These are phyloP conservation scores for Urostyla sp. DNA, from an alignment of 73 alveolate species.

Conservation along the genomic window DNA sequence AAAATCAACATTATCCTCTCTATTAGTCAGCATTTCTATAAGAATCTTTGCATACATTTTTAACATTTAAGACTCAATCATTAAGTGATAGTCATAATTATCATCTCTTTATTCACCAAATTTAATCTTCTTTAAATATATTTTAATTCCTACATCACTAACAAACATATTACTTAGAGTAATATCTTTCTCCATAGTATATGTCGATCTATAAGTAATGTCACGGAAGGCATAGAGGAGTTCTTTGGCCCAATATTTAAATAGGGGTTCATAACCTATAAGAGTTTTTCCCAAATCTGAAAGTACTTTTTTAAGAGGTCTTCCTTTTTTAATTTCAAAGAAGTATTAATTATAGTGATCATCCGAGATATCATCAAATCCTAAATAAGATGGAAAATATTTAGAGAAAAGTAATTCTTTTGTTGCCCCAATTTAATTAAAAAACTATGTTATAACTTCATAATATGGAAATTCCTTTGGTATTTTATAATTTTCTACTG, in stretches of 20 bases:
- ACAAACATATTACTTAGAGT: conserved; percentile 52
- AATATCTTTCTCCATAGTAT: conserved; percentile 41
- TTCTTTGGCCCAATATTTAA: conserved; percentile 73
- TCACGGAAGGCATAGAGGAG: conserved; percentile 59
- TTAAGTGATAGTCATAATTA: conserved; percentile 31
- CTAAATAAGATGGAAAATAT: conserved; percentile 58
- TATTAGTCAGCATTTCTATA: conserved; percentile 47
- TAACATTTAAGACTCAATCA: conserved; percentile 17
- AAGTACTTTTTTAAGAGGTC: conserved; percentile 37
- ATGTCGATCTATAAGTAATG: conserved; percentile 51
- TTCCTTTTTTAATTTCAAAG: conserved; percentile 63
- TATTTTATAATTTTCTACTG: conserved; percentile 64
- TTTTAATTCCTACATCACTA: conserved; percentile 57
- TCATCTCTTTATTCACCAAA: conserved; percentile 40
- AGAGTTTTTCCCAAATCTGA: conserved; percentile 36
- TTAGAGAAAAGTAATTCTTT: conserved; percentile 60
- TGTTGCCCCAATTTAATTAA: conserved; percentile 49
- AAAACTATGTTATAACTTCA: conserved; percentile 36
- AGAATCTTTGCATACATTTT: conserved; percentile 33
- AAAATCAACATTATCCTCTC: conserved; percentile 24
- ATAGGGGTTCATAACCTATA: conserved; percentile 49
- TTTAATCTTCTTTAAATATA: conserved; percentile 33
- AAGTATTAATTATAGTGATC: conserved; percentile 56
- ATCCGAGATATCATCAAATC: conserved; percentile 61
- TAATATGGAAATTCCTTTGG: conserved; percentile 57